These are phyloP conservation scores for Trypanosoma melophagium DNA, from an alignment of 208 protist genomes.

Conservation along the genomic window DNA sequence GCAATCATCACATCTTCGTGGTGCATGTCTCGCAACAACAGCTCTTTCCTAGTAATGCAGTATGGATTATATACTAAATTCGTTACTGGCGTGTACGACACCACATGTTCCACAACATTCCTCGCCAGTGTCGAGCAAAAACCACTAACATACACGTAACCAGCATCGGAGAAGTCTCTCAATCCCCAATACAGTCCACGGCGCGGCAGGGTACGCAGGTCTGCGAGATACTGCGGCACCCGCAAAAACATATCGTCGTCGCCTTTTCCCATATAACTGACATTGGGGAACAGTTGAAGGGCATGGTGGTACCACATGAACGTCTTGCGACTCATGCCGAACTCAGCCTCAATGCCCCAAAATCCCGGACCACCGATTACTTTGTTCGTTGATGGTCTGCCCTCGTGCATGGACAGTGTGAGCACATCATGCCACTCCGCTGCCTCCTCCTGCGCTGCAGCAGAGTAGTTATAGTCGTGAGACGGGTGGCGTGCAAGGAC, in stretches of 20 bases:
- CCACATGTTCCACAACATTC: too few relatives aligned
- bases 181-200: conserved; percentile 17
- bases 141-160: not conserved
- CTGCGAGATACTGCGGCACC: conserved; percentile 43
- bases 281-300: too few relatives aligned
- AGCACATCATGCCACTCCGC: too few relatives aligned
- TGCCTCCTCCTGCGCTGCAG: too few relatives aligned
- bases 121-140: not conserved
- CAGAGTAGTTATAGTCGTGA: too few relatives aligned
- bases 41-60: not conserved
- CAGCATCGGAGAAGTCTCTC: not conserved
- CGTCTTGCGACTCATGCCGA: too few relatives aligned
- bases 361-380: too few relatives aligned
- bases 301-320: too few relatives aligned
- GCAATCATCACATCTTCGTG: conserved; percentile 26
- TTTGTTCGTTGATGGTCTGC: too few relatives aligned
- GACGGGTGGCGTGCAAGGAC: too few relatives aligned
- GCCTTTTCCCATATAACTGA: conserved; percentile 39
- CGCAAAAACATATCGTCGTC: conserved; percentile 49
- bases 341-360: too few relatives aligned
- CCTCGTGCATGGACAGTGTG: too few relatives aligned
- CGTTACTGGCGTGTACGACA: not conserved
- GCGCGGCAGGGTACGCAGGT: conserved; percentile 25
- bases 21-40: conserved; percentile 4
- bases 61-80: conserved; percentile 1